Evolutionary conservation across 768 basidiomycete species (phyloP).

Genomic region (Suillus brevipes): DNA sequence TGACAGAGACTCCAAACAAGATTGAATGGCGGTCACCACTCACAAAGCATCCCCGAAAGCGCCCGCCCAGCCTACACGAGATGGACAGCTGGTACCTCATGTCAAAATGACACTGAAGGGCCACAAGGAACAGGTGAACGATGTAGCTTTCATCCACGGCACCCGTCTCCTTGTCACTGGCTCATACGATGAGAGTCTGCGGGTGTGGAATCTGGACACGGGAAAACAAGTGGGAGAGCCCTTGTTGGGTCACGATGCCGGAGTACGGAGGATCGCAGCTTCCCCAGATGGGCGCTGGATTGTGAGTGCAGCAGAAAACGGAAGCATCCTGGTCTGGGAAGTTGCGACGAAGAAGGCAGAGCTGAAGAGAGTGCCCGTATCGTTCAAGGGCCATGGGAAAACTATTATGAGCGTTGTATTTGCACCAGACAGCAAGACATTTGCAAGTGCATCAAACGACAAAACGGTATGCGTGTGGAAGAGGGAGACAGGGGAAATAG

Average conservation of each 20-base stretch:
- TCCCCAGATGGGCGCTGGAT: constrained; percentile 17
- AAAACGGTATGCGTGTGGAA: not conserved
- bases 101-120: not conserved
- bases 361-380: not conserved
- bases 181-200: not conserved
- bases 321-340: not conserved
- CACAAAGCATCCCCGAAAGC: not conserved
- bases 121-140: not conserved
- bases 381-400: not conserved
- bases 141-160: not conserved
- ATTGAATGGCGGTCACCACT: not conserved
- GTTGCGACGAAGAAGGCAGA: not conserved
- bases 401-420: accelerated
- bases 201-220: constrained; percentile 12
- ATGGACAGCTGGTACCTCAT: not conserved
- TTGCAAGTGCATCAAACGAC: not conserved
- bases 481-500: not conserved
- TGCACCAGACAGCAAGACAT: not conserved
- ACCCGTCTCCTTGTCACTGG: not conserved
- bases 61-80: not conserved
- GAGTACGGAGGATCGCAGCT: constrained; percentile 37
- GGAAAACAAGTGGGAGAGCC: constrained; percentile 24
- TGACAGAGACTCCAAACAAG: not conserved
- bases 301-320: constrained; percentile 12
- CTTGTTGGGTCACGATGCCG: constrained; percentile 13